Conservation (phyloP, 768 basidiomycete species). For the Lenzites betulinus region DNA sequence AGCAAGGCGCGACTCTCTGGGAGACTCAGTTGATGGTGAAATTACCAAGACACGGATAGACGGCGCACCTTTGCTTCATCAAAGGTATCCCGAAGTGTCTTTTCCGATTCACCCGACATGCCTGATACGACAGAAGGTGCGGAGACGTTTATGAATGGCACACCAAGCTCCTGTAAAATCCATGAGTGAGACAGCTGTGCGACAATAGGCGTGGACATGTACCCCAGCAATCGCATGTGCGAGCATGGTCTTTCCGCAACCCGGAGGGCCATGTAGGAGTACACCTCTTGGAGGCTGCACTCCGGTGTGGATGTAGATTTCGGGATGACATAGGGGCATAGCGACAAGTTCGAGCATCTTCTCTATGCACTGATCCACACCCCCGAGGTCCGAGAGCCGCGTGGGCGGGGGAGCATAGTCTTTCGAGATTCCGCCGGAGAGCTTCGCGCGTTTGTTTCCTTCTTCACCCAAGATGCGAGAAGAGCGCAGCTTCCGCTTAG, state of each 20-base stretch:
- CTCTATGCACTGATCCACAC: slow-evolving; percentile 82
- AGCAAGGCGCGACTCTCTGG: slow-evolving; percentile 86
- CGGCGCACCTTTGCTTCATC: slow-evolving; percentile 87
- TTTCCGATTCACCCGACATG: slow-evolving; percentile 99
- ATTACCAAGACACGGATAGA: too few relatives aligned
- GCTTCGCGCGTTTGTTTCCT: slow-evolving; percentile 59
- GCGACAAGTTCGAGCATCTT: slow-evolving; percentile 96
- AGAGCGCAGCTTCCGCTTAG: slow-evolving; percentile 67
- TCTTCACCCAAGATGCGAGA: slow-evolving; percentile 49
- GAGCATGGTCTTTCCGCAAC: slow-evolving; percentile 94
- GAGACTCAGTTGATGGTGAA: too few relatives aligned
- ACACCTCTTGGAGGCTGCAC: slow-evolving; percentile 93
- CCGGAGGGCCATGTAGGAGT: slow-evolving; percentile 91
- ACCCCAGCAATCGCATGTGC: slow-evolving; percentile 97
- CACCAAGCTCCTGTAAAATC: slow-evolving; percentile 71
- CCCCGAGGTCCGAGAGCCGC: slow-evolving; percentile 84
- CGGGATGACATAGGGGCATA: slow-evolving; percentile 93
- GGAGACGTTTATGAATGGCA: slow-evolving; percentile 93
- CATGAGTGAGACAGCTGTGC: too few relatives aligned
- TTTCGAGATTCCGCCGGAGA: slow-evolving; percentile 49
- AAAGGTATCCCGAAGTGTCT: slow-evolving; percentile 93
- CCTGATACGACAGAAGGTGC: slow-evolving; percentile 96
- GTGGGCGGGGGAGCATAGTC: slow-evolving; percentile 74
- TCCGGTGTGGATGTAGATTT: slow-evolving; percentile 92
- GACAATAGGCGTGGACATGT: slow-evolving; percentile 30